These are phyloP conservation scores for Inga leiocalycina DNA, from an alignment of 306 rosid species.

Conservation along the genomic window DNA sequence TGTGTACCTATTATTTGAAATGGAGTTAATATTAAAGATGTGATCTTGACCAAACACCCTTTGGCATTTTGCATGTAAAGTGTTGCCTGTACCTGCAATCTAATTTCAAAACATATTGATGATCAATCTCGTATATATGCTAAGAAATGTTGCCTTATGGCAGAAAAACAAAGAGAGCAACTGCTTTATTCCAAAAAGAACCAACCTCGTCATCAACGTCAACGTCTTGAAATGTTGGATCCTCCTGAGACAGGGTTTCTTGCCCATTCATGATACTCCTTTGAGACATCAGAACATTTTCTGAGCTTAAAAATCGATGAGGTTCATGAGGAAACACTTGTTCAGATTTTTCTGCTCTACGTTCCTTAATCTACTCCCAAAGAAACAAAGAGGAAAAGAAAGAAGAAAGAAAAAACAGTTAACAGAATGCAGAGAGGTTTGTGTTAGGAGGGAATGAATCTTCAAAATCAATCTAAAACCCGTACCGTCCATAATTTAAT, in stretches of 20 bases:
- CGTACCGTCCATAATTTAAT: slow-evolving; percentile 66
- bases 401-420: neutral
- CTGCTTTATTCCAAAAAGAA: slow-evolving; percentile 12
- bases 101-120: slow-evolving; percentile 33
- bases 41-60: slow-evolving; percentile 73
- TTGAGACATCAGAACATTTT: slow-evolving; percentile 62
- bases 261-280: slow-evolving; percentile 52
- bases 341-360: slow-evolving; percentile 49
- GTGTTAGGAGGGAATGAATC: too few relatives aligned
- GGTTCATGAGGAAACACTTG: slow-evolving; percentile 48
- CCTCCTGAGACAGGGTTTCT: slow-evolving; percentile 37
- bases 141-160: slow-evolving; percentile 4
- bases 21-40: slow-evolving; percentile 70
- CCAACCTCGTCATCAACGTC: slow-evolving; percentile 45
- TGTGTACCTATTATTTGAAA: slow-evolving; percentile 73
- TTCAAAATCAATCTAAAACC: neutral
- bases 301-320: slow-evolving; percentile 42
- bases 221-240: slow-evolving; percentile 34
- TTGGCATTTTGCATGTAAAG: slow-evolving; percentile 52
- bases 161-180: neutral
- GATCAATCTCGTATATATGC: slow-evolving; percentile 1
- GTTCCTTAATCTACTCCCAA: slow-evolving; percentile 62
- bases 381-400: slow-evolving; percentile 1
- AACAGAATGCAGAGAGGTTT: neutral
- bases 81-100: slow-evolving; percentile 51